Base-by-base conservation (phyloP, 108 stramenopile genomes). In the Bacterosira constricta region DNA sequence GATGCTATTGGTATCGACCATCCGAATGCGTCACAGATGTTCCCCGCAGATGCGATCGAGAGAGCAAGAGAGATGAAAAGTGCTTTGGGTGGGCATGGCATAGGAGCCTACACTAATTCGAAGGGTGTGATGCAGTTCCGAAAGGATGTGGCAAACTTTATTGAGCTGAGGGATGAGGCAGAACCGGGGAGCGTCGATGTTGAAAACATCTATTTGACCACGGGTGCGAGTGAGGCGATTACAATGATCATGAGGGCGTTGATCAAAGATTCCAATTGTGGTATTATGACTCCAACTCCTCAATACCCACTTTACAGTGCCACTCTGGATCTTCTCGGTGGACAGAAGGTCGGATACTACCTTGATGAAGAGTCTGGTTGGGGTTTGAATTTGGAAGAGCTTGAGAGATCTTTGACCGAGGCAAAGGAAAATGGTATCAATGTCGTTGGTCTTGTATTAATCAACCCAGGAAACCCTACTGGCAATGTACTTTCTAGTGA, bases 381-480 rank as follows among this genome's bases (percentile, higher is more conserved):
- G 98, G 88, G 86, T 38, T 66, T 92, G 54, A 87, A 86, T 52
- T 59, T 90, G 44, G 83, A 75, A 44, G 94, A 95, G 61, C 69
- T 98, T 41, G 80, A 89, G 44, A 66, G 80, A 38, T 70, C 84
- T 10, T 71, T 98, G 21, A 77, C 93, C 18, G 82, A 88, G 44
- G 95, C 96, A 2, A 82, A 73, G 60, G 39, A 38, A 13, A 75
- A 84, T 17, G 89, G 88, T 5, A 55, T 88, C 52, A 74, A 85
- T 37, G 88, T 88, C n/a, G 85, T 80, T 42, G 91, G 88, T 10
- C 59, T 99, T n/a, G 97, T 90, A 11, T 54, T 99, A 21, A 99
- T 99, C 84, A 99, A 99, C 79, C 98, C 98, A 18, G 98, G 99
- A 21, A 99, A 99, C 74, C 98, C 98, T 4, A 98, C 98, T 4